Conservation (phyloP, 164 flowering plant species). For the Piper longum region DNA sequence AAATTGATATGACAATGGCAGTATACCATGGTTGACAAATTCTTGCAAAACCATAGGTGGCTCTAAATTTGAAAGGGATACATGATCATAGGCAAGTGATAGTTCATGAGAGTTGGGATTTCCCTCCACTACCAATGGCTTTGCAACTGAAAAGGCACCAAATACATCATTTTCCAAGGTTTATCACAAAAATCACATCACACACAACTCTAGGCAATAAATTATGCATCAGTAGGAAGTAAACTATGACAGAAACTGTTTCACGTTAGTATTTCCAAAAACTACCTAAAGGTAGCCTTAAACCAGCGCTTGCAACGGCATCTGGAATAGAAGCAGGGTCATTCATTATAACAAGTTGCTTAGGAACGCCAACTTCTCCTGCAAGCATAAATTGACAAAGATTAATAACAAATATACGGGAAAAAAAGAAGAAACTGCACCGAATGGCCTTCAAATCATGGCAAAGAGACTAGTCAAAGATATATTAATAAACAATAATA, state of each 20-base stretch:
- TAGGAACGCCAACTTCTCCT: conserved; percentile 69
- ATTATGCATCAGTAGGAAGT: neutral
- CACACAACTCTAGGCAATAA: neutral
- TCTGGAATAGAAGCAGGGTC: conserved; percentile 54
- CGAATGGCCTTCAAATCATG: too few species aligned
- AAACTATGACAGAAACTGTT: neutral
- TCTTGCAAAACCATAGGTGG: conserved; percentile 96
- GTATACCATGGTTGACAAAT: conserved; percentile 93
- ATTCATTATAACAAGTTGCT: conserved; percentile 48
- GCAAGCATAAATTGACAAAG: neutral
- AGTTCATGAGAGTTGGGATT: conserved; percentile 79
- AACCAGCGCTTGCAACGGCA: conserved; percentile 54
- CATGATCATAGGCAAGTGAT: conserved; percentile 77
- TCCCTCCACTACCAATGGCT: conserved; percentile 78
- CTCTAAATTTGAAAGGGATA: conserved; percentile 65
- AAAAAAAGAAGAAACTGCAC: too few species aligned
- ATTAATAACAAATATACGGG: neutral
- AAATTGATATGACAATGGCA: neutral
- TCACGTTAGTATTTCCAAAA: neutral
- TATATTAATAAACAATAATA: too few species aligned
- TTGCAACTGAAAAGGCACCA: conserved; percentile 55
- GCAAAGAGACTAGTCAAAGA: too few species aligned
- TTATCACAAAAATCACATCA: too few species aligned
- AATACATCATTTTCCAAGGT: too few species aligned
- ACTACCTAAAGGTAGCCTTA: conserved; percentile 57